Percentiles rank a stretch among this genome's conserved stretches.
phyloP scores from a whole-genome alignment of 139 green algal species.

The Tetradesmus lagerheimii region DNA sequence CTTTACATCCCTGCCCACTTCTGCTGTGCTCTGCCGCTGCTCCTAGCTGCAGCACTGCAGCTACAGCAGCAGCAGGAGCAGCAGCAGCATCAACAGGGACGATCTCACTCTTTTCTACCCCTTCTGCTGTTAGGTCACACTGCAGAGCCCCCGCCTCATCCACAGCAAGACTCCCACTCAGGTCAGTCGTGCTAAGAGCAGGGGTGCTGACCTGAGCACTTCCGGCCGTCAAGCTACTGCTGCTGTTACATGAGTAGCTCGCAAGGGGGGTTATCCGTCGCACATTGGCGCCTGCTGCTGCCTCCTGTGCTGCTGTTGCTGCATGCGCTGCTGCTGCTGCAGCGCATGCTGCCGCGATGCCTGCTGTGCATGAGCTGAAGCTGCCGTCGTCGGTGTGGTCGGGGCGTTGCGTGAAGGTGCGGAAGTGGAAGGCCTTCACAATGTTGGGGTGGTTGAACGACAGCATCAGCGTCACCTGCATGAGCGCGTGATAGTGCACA shows the following conservation, averaged over 20 bases:
- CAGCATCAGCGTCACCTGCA: conserved; percentile 15
- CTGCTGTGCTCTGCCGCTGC: background rate
- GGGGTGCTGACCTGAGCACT: too few species aligned
- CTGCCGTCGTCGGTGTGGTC: background rate
- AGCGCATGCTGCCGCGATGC: background rate
- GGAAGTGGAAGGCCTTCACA: conserved; percentile 13
- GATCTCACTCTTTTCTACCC: background rate
- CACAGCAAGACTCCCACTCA: background rate
- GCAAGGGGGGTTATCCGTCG: too few species aligned
- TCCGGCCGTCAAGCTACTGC: too few species aligned
- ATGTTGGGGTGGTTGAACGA: conserved; percentile 37
- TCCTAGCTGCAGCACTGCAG: background rate
- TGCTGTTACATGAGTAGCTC: background rate
- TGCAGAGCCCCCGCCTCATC: background rate
- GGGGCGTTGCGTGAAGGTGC: background rate
- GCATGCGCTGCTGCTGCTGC: background rate
- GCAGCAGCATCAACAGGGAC: background rate
- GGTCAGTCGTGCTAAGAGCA: background rate
- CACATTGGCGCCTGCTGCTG: background rate
- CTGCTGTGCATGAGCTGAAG: background rate
- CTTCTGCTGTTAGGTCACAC: background rate
- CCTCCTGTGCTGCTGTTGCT: background rate
- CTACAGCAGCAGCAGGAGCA: background rate
- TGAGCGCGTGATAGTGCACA: background rate
- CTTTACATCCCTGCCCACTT: background rate